Evolutionary conservation across 441 rosid genomes (phyloP).

Genomic region (Erysimum cheiri): DNA sequence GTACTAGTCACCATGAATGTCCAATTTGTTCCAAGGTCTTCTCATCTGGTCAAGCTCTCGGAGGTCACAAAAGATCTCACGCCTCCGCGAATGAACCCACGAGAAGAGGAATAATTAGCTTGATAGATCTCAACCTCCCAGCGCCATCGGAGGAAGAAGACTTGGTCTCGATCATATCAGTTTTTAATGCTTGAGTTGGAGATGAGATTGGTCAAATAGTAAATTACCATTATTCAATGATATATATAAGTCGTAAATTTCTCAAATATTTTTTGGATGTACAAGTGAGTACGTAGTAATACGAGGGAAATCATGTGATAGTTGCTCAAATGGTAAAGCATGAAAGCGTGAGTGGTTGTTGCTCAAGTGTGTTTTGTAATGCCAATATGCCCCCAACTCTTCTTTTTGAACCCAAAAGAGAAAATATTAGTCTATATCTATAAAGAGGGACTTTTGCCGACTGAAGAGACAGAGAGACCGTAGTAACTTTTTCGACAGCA

Average conservation of each 20-base stretch:
- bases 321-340: conserved; percentile 19
- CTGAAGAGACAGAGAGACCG: not conserved
- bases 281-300: not conserved
- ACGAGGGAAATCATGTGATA: not conserved
- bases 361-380: conserved; percentile 10
- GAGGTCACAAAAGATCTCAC: conserved; percentile 94
- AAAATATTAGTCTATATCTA: not conserved
- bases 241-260: too few relatives aligned
- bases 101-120: conserved; percentile 47
- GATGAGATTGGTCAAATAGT: conserved; percentile 11
- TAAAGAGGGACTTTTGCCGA: not conserved
- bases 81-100: conserved; percentile 25
- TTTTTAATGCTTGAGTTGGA: conserved; percentile 18
- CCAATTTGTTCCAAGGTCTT: conserved; percentile 75
- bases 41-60: conserved; percentile 88
- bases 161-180: conserved; percentile 20
- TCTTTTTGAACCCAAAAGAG: not conserved
- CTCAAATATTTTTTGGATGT: not conserved
- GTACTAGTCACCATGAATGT: conserved; percentile 63
- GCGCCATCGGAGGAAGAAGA: conserved; percentile 76
- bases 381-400: not conserved
- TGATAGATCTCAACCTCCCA: conserved; percentile 88
- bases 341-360: conserved; percentile 19
- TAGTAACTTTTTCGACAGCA: conserved; percentile 1
- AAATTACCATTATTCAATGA: not conserved